Percentiles rank a stretch among this genome's conserved stretches.
phyloP scores from a whole-genome alignment of 2,329 filamentous ascomycete genomes.

The Scytalidium sp. region DNA sequence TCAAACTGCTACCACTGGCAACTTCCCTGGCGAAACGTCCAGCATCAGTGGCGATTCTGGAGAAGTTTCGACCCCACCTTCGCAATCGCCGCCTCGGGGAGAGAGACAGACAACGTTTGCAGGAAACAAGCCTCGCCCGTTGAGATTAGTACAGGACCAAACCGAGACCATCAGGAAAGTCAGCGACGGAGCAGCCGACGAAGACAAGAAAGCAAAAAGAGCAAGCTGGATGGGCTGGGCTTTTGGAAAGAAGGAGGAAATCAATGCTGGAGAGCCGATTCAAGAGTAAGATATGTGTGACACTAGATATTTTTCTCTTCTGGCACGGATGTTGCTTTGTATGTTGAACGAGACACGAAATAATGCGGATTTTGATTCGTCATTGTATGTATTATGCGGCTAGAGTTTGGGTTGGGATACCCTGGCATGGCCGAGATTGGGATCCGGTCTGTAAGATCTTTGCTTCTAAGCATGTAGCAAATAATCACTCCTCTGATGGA shows the following conservation, averaged over 20 bases:
- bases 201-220: conserved; percentile 51
- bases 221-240: conserved; percentile 65
- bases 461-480: neutral
- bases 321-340: neutral
- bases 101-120: conserved; percentile 58
- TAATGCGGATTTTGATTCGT: neutral
- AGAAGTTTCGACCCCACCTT: conserved; percentile 52
- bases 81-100: conserved; percentile 50
- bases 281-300: conserved; percentile 11
- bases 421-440: neutral
- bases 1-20: conserved; percentile 50
- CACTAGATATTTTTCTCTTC: neutral
- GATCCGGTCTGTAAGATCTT: neutral
- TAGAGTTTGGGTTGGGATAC: neutral
- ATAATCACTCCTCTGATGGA: neutral
- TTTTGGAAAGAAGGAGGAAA: conserved; percentile 25
- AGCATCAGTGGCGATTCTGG: conserved; percentile 59
- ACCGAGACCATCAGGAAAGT: conserved; percentile 40
- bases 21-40: conserved; percentile 64
- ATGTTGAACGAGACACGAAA: neutral
- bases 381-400: conserved; percentile 1
- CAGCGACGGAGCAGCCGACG: conserved; percentile 30
- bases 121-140: conserved; percentile 75
- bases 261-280: conserved; percentile 14
- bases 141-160: conserved; percentile 84